These are phyloP conservation scores for Ceratonia siliqua DNA, from an alignment of 306 rosid genomes.

Conservation along the genomic window DNA sequence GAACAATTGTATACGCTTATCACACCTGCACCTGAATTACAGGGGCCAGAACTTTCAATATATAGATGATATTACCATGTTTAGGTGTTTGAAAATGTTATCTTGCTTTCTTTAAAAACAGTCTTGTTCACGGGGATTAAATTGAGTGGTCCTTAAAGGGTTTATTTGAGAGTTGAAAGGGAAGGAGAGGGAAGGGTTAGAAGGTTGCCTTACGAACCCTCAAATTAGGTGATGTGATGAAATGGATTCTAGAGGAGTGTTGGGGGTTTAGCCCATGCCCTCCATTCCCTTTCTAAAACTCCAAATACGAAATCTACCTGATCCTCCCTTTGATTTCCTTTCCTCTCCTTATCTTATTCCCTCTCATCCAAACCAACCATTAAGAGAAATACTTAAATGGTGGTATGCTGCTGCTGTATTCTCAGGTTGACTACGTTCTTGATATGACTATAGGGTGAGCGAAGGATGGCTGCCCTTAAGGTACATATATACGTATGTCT, in stretches of 20 bases:
- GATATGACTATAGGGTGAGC: neutral
- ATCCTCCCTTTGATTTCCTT: too few species aligned
- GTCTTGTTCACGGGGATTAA: neutral
- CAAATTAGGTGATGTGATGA: neutral
- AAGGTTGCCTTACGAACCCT: neutral
- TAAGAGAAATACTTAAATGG: neutral
- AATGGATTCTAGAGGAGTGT: neutral
- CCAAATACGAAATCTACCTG: too few species aligned
- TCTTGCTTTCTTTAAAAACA: neutral
- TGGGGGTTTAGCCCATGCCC: too few species aligned
- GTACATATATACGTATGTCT: neutral
- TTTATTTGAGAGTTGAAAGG: neutral
- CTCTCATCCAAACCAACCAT: too few species aligned
- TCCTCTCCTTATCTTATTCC: too few species aligned
- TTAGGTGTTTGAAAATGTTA: constrained; percentile 9
- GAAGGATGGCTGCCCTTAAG: neutral
- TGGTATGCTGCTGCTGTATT: neutral
- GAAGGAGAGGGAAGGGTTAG: neutral
- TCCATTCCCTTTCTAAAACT: too few species aligned
- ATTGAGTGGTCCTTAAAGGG: neutral
- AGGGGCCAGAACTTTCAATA: constrained; percentile 36
- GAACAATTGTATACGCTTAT: constrained; percentile 52
- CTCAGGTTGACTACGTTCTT: neutral
- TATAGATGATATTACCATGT: constrained; percentile 9
- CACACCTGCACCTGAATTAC: constrained; percentile 42